phyloP scores from a whole-genome alignment of 768 basidiomycete genomes.

The Panaeolus cyanescens region DNA sequence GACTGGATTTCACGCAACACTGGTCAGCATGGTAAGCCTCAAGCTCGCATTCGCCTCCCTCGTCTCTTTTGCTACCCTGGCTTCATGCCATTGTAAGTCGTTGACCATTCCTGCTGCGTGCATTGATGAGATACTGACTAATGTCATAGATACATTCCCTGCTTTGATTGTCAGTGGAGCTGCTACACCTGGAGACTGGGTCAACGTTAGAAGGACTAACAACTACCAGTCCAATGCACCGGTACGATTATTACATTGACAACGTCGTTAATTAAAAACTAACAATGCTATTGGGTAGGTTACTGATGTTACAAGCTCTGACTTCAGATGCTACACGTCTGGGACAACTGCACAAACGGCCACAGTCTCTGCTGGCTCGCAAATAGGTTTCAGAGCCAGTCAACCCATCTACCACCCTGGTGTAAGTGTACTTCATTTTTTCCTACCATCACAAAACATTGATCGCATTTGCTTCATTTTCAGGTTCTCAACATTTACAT shows the following conservation, averaged over 20 bases:
- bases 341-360: constrained; percentile 8
- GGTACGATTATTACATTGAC: not conserved
- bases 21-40: not conserved
- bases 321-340: constrained; percentile 17
- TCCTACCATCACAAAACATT: constrained; percentile 60
- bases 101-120: not conserved
- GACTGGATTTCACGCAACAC: not conserved
- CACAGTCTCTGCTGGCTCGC: constrained; percentile 20
- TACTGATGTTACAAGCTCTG: constrained; percentile 13
- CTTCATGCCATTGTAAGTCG: not conserved
- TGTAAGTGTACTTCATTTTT: constrained; percentile 8
- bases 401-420: constrained; percentile 17
- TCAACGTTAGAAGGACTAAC: constrained; percentile 13
- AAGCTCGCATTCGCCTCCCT: not conserved
- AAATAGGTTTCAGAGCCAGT: constrained; percentile 17
- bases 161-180: constrained; percentile 6
- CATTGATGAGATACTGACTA: not conserved
- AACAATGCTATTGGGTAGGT: constrained; percentile 5
- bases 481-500: constrained; percentile 34
- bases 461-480: constrained; percentile 48
- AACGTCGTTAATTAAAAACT: not conserved
- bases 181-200: constrained; percentile 11
- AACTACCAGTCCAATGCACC: constrained; percentile 10
- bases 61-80: not conserved
- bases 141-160: constrained; percentile 13